Evolutionary conservation across 768 basidiomycete genomes (phyloP), one percentile per base, ranked within the genome.

Genomic region (Trametes cinnabarina): DNA sequence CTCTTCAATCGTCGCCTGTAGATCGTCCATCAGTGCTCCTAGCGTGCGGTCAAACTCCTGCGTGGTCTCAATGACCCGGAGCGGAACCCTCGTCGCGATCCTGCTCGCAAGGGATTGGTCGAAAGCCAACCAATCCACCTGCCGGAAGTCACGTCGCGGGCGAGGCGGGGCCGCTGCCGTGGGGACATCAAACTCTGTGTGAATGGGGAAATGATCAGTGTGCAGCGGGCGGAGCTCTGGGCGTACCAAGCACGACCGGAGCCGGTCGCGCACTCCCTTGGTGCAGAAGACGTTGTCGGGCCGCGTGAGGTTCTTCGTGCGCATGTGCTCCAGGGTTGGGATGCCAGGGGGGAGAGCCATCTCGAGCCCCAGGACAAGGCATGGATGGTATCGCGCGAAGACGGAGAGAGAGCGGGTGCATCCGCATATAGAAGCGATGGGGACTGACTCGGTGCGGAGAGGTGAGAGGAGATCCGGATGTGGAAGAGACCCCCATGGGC

Each of bases 161-260:
- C 25, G 17, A 1, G 2, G 10, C 11, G 15, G 40, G 10, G 23
- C 35, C 7, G 6, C 46, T 26, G 2, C 25, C 3, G 47, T 34
- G 8, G 35, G 19, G 2, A 76, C 28, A 43, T 74, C 66, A 2
- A 79, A 6, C 0, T 57, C 35, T 0, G 67, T 72, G 22, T 62
- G 28, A 9, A 82, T 76, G 0, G 75, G 78, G 51, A 73, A 69
- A 61, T 82, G 78, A 64, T 82, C 77, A 3, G 78, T 71, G 1
- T 55, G 51, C 0, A 65, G 41, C 0, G 69, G 71, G 3, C 41
- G 58, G 0, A 47, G 4, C 0, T 51, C 58, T 1, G 60, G 65
- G 6, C 51, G 34, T 1, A 67, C 66, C 11, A 69, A 40, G 62
- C 77, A n/a, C n/a, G n/a, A n/a, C n/a, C n/a, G n/a, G n/a, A n/a